These are phyloP conservation scores for Paraphysoderma sedebokerense DNA, from an alignment of 371 early-diverging fungal species.

Conservation along the genomic window DNA sequence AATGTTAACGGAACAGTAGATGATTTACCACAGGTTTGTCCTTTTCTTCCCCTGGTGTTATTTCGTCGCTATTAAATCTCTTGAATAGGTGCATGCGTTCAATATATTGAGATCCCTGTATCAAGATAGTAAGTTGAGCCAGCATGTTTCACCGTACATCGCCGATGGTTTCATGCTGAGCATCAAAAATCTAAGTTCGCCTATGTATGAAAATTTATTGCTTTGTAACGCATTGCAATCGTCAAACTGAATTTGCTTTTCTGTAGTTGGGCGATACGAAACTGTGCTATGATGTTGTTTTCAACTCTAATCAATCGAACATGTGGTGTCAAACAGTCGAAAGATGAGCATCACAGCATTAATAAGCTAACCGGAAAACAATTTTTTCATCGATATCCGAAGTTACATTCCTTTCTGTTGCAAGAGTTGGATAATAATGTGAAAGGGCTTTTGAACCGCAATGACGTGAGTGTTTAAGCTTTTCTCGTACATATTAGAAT, in stretches of 20 bases:
- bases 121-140: slow-evolving; percentile 56
- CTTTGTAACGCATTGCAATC: too few species aligned
- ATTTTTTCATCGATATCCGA: slow-evolving; percentile 73
- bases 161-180: slow-evolving; percentile 56
- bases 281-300: slow-evolving; percentile 85
- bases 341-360: slow-evolving; percentile 46
- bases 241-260: slow-evolving; percentile 2
- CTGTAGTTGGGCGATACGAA: slow-evolving; percentile 69
- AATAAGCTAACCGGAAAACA: slow-evolving; percentile 75
- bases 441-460: slow-evolving; percentile 1
- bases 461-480: background rate
- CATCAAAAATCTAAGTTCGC: slow-evolving; percentile 64
- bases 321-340: slow-evolving; percentile 60
- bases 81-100: slow-evolving; percentile 81
- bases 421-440: slow-evolving; percentile 48
- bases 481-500: too few species aligned
- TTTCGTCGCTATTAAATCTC: too few species aligned
- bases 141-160: slow-evolving; percentile 49
- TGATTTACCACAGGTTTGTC: background rate
- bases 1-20: background rate
- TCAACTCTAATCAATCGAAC: slow-evolving; percentile 62
- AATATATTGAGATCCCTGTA: slow-evolving; percentile 70
- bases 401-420: slow-evolving; percentile 55
- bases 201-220: slow-evolving; percentile 13
- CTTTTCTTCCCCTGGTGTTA: too few species aligned